These are phyloP conservation scores for Camelina hispida DNA, from an alignment of 345 rosid genomes.

Conservation along the genomic window DNA sequence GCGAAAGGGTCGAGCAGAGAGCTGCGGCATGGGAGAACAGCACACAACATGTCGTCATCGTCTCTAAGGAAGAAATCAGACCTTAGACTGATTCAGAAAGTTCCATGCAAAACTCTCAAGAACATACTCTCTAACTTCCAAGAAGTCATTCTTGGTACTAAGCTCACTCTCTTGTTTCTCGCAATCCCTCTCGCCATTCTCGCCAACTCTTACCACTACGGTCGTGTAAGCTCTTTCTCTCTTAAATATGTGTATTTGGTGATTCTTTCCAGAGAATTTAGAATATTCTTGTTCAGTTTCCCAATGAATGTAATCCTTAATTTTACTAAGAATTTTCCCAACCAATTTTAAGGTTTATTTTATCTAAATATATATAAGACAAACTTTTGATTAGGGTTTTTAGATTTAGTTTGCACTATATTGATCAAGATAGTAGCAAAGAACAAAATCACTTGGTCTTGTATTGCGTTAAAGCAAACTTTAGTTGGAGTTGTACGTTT, in stretches of 20 bases:
- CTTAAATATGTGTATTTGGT: background rate
- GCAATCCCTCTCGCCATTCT: slow-evolving; percentile 79
- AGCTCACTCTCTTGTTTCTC: slow-evolving; percentile 73
- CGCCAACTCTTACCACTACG: slow-evolving; percentile 60
- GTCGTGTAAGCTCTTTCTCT: slow-evolving; percentile 52
- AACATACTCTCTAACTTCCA: slow-evolving; percentile 66
- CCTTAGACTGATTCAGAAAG: slow-evolving; percentile 57
- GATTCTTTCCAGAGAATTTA: background rate
- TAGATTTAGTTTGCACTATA: background rate
- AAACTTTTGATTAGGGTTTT: background rate
- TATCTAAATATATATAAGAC: background rate
- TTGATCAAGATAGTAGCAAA: background rate
- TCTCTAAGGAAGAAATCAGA: slow-evolving; percentile 85
- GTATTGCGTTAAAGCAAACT: too few relatives aligned
- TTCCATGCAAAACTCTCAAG: slow-evolving; percentile 57
- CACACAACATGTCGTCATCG: slow-evolving; percentile 85
- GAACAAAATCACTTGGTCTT: too few relatives aligned
- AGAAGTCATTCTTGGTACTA: slow-evolving; percentile 86
- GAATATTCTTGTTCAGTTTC: background rate
- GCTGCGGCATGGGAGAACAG: slow-evolving; percentile 69
- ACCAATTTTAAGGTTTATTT: background rate
- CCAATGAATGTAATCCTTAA: background rate
- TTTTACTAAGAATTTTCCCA: background rate
- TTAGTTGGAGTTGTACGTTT: too few relatives aligned
- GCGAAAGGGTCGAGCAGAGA: slow-evolving; percentile 63